phyloP scores from a whole-genome alignment of 208 protist species.

The Acanthamoeba culbertsoni region DNA sequence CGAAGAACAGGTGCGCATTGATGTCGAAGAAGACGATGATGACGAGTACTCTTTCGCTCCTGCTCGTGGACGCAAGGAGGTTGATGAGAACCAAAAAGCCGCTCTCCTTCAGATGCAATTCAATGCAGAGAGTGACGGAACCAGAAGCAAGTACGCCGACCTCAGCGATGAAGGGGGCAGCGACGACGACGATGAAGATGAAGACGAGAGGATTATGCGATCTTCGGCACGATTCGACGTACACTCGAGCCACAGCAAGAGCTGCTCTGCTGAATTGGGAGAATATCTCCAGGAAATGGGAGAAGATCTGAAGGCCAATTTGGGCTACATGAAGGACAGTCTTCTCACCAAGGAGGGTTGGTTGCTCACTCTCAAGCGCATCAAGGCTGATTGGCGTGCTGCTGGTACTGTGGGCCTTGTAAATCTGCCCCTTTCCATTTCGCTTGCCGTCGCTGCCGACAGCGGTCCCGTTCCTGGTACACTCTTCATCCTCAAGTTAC shows the following conservation, averaged over 20 bases:
- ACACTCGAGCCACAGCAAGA: background rate
- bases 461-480: slow-evolving; percentile 44
- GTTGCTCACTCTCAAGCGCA: slow-evolving; percentile 23
- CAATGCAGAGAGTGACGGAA: background rate
- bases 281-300: slow-evolving; percentile 45
- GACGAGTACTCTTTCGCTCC: slow-evolving; percentile 16
- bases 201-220: background rate
- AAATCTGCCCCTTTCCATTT: slow-evolving; percentile 69
- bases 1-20: background rate
- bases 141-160: background rate
- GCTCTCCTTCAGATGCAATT: slow-evolving; percentile 34
- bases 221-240: background rate
- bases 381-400: slow-evolving; percentile 24
- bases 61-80: slow-evolving; percentile 11
- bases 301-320: slow-evolving; percentile 26
- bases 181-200: background rate
- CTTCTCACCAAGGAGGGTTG: slow-evolving; percentile 50
- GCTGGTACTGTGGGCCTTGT: slow-evolving; percentile 59
- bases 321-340: slow-evolving; percentile 59
- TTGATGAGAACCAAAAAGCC: background rate
- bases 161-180: background rate
- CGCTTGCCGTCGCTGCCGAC: slow-evolving; percentile 61
- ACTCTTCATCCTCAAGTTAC: background rate
- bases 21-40: background rate
- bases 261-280: background rate